Base-by-base conservation (phyloP, 495 filamentous ascomycete species). In the Hypoxylon cercidicola region DNA sequence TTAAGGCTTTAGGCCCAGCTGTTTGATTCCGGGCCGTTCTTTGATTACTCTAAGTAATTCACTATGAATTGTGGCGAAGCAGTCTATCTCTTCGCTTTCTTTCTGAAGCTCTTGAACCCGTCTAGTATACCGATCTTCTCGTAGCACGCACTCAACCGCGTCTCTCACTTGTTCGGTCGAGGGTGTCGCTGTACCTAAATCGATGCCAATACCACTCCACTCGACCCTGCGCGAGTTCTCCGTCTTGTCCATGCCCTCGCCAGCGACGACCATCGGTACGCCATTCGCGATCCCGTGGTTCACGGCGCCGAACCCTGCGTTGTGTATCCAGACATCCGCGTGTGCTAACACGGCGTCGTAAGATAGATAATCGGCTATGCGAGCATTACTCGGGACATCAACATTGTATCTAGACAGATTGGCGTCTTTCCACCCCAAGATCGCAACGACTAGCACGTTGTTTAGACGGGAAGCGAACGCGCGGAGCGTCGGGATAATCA, bases 291-390 rank as follows among this genome's bases (percentile, higher is more conserved):
- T 54, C 16, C 72, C 74, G 28, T 78, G 78, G 63, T 72, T 72
- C 64, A 79, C 69, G 5, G 71, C 72, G 25, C 76, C 76, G 51
- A 77, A 80, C 0, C 78, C 78, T 8, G 66, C 78, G 41, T 78
- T 80, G 59, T 68, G 69, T 1, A 80, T 50, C 49, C 76, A 79
- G 3, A 77, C 73, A 43, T 78, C 72, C 1, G 72, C 50, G 46
- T 75, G 60, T 15, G 74, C 71, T 8, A 80, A 64, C 16, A 72
- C 54, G 4, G 61, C 65, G 54, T 79, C 75, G 54, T 77, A 80
- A 11, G 71, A 64, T 7, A 80, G 50, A 44, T 75, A 80, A 41
- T 78, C 74, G 1, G 67, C 60, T 0, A 79, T 55, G 15, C 63
- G 66, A 7, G 62, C 57, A 49, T 80, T 79, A 1, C 35, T 10